Evolutionary conservation across 768 basidiomycete species (phyloP), one percentile per base, ranked within the genome.

Genomic region (Lyophyllum decastes): DNA sequence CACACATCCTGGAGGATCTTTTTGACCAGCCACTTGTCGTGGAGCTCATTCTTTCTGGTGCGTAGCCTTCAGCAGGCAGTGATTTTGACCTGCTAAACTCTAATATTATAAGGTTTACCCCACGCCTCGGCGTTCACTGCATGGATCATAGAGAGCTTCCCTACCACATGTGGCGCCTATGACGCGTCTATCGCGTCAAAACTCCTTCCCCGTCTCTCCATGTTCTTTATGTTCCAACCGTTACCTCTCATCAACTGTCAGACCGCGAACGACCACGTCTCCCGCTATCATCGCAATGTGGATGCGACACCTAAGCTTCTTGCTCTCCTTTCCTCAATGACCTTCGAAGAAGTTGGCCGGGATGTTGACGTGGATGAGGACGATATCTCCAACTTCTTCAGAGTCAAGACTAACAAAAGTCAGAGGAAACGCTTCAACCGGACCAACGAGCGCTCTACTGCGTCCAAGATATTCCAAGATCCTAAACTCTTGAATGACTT

Each of bases 131-230:
- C 50, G 10, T 52, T 76, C 22, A 55, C 62, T 40, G 19, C 33
- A 35, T 71, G 63, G 66, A 71, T 80, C 26, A 17, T 78, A 17
- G 59, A 68, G 16, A 52, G 58, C 16, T 79, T 75, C 51, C 78
- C 77, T 1, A 55, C 49, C 0, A 62, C 62, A 14, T 6, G 40
- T 24, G 27, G 9, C 25, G 44, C 38, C 22, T 55, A 58, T 19
- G 27, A 52, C n/a, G 30, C 19, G 35, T 61, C 60, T 17, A 25
- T 61, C 12, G 60, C 30, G 38, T 55, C 60, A n/a, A 61, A 55
- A 21, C 49, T 61, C 38, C 49, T 58, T 12, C 12, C 2, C 25
- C 52, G 52, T 24, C 57, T 61, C 19, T 58, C 57, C 24, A 9
- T 14, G 0, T 61, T 61, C 45, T 61, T 58, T 30, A 2, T 48